These are phyloP conservation scores for Claviceps africana DNA, from an alignment of 2,329 filamentous ascomycete genomes.

Conservation along the genomic window DNA sequence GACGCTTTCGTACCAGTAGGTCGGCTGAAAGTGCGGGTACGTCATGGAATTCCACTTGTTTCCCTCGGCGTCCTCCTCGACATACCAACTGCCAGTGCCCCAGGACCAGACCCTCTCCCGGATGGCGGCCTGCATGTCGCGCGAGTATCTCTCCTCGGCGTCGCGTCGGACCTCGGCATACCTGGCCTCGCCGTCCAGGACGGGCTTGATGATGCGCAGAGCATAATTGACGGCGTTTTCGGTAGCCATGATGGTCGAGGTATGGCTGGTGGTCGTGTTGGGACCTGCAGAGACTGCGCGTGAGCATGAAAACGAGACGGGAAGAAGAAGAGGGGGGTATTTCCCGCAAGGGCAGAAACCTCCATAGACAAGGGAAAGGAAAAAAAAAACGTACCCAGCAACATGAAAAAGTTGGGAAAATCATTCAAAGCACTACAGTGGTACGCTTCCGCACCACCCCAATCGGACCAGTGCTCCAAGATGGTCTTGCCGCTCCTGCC, in stretches of 20 bases:
- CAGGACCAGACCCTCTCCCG: conserved; percentile 21
- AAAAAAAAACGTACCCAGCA: conserved; percentile 29
- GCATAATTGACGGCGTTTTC: conserved; percentile 49
- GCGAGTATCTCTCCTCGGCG: conserved; percentile 21
- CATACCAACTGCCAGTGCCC: conserved; percentile 26
- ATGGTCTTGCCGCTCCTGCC: conserved; percentile 36
- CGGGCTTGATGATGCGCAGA: conserved; percentile 41
- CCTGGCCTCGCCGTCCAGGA: conserved; percentile 20
- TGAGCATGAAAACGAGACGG: too few relatives aligned
- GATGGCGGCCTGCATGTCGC: conserved; percentile 19
- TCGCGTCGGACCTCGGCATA: conserved; percentile 18
- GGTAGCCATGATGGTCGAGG: conserved; percentile 41
- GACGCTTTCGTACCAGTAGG: conserved; percentile 23
- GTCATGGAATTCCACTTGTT: conserved; percentile 20
- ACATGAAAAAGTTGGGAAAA: conserved; percentile 52
- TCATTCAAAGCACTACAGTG: conserved; percentile 41
- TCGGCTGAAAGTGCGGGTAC: conserved; percentile 22
- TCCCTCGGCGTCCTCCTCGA: conserved; percentile 11
- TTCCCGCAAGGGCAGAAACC: too few relatives aligned
- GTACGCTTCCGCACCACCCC: conserved; percentile 49
- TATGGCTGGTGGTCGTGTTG: conserved; percentile 49
- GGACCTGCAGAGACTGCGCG: conserved; percentile 25
- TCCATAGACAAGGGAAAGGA: too few relatives aligned
- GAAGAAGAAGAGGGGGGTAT: too few relatives aligned
- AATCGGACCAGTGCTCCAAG: conserved; percentile 40